Evolutionary conservation across 192 early-diverging fungal species (phyloP), one percentile per base, ranked within the genome.

Genomic region (Pilaira anomala): DNA sequence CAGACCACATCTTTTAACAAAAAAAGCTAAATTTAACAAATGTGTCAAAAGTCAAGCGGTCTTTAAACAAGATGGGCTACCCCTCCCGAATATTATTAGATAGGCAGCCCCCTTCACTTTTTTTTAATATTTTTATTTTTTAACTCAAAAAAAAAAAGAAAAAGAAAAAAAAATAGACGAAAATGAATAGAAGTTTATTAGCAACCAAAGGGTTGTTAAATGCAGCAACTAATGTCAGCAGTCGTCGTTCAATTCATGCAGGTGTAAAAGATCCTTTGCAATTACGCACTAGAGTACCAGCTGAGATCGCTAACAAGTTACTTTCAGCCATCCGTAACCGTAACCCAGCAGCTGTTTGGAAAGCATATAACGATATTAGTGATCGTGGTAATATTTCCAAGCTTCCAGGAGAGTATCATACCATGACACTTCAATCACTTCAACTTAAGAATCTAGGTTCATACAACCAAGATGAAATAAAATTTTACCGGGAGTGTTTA

Each of bases 311-410:
- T 6, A 21, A 18, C 16, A 33, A 28, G 14, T 55, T 73, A 42
- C 36, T 73, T 8, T 8, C 52, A 25, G 61, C 68, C 8, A 59
- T 76, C 24, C 64, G 60, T 12, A 57, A 44, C 8, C 18, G 51
- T 3, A 66, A 64, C 21, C 68, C 66, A 54, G 36, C 67, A 8
- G 61, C 60, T 12, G 61, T 70, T 29, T 76, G 74, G 74, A 76
- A 63, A 33, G 54, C 53, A 12, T 76, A 76, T 36, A 39, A 28
- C 0, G 48, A 51, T 7, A 22, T 76, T 3, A 36, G 63, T 11
- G 57, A 67, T 19, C n/a, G 60, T 9, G 45, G 63, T 42, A 24
- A 76, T 7, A 7, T 76, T 2, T 44, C 26, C 5, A 25, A 21
- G 19, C 29, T 76, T n/a, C 30, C 69, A 9, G 48, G 48, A 14